Evolutionary conservation across 805 yeast genomes (phyloP).

Genomic region (Pichia occidentalis): DNA sequence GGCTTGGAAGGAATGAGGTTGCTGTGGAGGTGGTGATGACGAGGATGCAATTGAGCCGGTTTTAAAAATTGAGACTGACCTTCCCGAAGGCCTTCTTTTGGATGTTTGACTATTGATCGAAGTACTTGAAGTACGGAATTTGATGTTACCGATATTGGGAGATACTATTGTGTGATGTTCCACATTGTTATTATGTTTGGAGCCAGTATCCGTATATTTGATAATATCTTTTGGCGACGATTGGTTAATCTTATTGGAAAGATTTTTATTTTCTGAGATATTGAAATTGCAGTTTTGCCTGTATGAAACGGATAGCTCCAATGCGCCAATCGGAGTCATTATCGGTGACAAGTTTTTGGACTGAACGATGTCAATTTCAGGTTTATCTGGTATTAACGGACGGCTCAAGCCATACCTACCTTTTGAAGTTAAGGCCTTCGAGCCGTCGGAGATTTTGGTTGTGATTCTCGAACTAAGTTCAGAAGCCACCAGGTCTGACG

Average conservation of each 20-base stretch:
- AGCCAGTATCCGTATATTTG: not conserved
- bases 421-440: slow-evolving; percentile 67
- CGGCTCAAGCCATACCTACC: slow-evolving; percentile 84
- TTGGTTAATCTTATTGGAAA: slow-evolving; percentile 31
- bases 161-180: slow-evolving; percentile 1
- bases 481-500: slow-evolving; percentile 46
- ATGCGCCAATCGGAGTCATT: slow-evolving; percentile 65
- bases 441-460: slow-evolving; percentile 67
- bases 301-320: slow-evolving; percentile 72
- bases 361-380: slow-evolving; percentile 20
- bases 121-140: slow-evolving; percentile 18
- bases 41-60: slow-evolving; percentile 48
- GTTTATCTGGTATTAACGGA: slow-evolving; percentile 34
- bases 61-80: slow-evolving; percentile 52
- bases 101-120: slow-evolving; percentile 24
- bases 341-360: slow-evolving; percentile 66
- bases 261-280: slow-evolving; percentile 59
- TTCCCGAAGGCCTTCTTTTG: slow-evolving; percentile 29
- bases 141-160: slow-evolving; percentile 11
- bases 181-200: not conserved
- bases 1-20: slow-evolving; percentile 7
- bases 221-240: not conserved
- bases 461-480: slow-evolving; percentile 33
- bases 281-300: slow-evolving; percentile 65
- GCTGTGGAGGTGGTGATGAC: slow-evolving; percentile 28